phyloP scores from a whole-genome alignment of 768 basidiomycete genomes.

The Dendrothele bispora region DNA sequence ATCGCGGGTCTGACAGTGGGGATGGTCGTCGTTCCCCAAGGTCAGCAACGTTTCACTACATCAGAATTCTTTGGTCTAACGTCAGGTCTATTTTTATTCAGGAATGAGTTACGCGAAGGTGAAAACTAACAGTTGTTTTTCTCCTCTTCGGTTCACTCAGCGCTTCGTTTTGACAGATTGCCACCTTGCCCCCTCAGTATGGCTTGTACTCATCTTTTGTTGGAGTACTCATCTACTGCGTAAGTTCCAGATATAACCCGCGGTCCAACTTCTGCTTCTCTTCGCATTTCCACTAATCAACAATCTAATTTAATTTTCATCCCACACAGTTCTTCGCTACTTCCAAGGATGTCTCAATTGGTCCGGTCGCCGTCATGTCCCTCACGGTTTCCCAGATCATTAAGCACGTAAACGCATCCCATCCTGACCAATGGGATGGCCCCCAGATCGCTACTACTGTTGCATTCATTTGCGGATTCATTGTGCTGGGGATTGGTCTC shows the following conservation, averaged over 20 bases:
- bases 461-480: constrained; percentile 87
- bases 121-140: constrained; percentile 12
- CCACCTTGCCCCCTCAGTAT: constrained; percentile 82
- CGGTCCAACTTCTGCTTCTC: neutral
- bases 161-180: too few relatives aligned
- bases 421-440: constrained; percentile 58
- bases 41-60: too few relatives aligned
- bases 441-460: constrained; percentile 83
- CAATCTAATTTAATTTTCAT: neutral
- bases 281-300: constrained; percentile 4
- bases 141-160: neutral
- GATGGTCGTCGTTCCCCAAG: constrained; percentile 92
- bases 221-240: constrained; percentile 82
- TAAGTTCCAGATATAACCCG: too few relatives aligned
- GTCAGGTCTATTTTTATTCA: too few relatives aligned
- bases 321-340: constrained; percentile 83
- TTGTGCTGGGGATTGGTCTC: constrained; percentile 86
- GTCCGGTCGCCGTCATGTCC: constrained; percentile 98
- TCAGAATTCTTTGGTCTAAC: too few relatives aligned
- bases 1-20: constrained; percentile 94
- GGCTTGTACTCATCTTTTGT: constrained; percentile 95
- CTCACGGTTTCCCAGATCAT: constrained; percentile 84
- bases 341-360: constrained; percentile 98
- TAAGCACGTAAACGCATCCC: constrained; percentile 50
- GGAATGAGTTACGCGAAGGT: constrained; percentile 88